These are phyloP conservation scores for Chrysosporium keratinophilum DNA, from an alignment of 2,329 filamentous ascomycete genomes.

Conservation along the genomic window DNA sequence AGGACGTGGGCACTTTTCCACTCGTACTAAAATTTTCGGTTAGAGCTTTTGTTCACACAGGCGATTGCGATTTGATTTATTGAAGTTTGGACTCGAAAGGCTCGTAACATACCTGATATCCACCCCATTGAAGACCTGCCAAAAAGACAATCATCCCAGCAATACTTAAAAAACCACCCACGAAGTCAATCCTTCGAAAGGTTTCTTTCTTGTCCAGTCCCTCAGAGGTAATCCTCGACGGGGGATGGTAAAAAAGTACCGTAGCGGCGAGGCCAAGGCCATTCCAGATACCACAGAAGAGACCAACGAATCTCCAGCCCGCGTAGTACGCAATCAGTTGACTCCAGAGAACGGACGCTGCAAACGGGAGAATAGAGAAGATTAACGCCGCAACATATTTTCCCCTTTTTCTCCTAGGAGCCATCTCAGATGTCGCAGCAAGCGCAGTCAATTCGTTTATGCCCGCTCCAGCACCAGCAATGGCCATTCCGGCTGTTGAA, in stretches of 20 bases:
- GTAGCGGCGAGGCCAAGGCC: constrained; percentile 35
- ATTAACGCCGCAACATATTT: constrained; percentile 52
- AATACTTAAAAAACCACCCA: constrained; percentile 42
- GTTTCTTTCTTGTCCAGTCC: constrained; percentile 33
- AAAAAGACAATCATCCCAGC: constrained; percentile 41
- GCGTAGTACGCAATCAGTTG: constrained; percentile 45
- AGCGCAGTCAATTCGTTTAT: constrained; percentile 59
- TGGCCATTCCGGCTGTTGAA: constrained; percentile 42
- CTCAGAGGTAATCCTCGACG: constrained; percentile 34
- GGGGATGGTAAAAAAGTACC: constrained; percentile 38
- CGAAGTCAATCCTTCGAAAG: constrained; percentile 41
- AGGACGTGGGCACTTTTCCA: constrained; percentile 40
- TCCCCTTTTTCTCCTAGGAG: constrained; percentile 54
- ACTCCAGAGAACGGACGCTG: constrained; percentile 51
- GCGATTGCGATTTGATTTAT: background rate
- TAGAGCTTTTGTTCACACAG: background rate
- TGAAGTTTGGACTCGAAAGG: background rate
- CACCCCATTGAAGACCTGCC: constrained; percentile 44
- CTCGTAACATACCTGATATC: constrained; percentile 31
- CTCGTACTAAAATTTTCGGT: constrained; percentile 28
- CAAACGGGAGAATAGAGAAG: constrained; percentile 53
- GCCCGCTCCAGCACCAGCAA: constrained; percentile 56
- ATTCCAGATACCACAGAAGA: constrained; percentile 36
- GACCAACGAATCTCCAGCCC: constrained; percentile 37
- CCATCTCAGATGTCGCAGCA: constrained; percentile 57